Base-by-base conservation (phyloP, 1,139 yeast species). In the Yamadazyma taylorii region DNA sequence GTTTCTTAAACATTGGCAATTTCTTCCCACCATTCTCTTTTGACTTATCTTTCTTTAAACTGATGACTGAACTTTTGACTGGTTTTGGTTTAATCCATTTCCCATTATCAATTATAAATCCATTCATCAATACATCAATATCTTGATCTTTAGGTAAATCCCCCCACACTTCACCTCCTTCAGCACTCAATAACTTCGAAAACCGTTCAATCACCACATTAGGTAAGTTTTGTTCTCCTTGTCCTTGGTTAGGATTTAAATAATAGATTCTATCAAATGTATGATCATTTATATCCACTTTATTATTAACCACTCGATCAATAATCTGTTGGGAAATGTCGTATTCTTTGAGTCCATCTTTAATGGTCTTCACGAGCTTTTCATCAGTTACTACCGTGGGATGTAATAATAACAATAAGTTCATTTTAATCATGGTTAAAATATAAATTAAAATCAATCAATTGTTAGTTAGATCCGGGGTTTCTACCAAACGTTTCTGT, bases 321-420 rank as follows among this genome's bases (percentile, higher is more conserved):
- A 85, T 75, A 36, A 87, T 75, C 48, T 81, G 85, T 55, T 82
- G 89, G 30, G 70, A 69, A 17, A 78, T 50, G n/a, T 46, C 50
- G 13, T 41, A 32, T 3, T 24, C 24, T 4, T 21, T 17, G n/a
- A 47, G 37, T 6, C 13, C 2, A 1, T 15, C 33, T 26, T 48
- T 47, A 23, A 41, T 40, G 11, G n/a, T 9, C 7, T 34, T 33
- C 17, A 48, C 49, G 15, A 41, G 28, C 3, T 11, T 19, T 32
- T 48, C 51, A 34, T 78, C 74, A 0, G 86, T 77, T 5, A 85
- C 89, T 37, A 80, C 75, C 5, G 86, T 80, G 10, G 94, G 92
- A 50, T 85, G 90, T 36, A 85, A 70, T 37, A 85, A 66, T 31
- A 85, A 63, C 37, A 83, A 60, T 22, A 69, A 63, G 29, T 55